Evolutionary conservation across 2,329 filamentous ascomycete species (phyloP).

Genomic region (Xylaria sp.): DNA sequence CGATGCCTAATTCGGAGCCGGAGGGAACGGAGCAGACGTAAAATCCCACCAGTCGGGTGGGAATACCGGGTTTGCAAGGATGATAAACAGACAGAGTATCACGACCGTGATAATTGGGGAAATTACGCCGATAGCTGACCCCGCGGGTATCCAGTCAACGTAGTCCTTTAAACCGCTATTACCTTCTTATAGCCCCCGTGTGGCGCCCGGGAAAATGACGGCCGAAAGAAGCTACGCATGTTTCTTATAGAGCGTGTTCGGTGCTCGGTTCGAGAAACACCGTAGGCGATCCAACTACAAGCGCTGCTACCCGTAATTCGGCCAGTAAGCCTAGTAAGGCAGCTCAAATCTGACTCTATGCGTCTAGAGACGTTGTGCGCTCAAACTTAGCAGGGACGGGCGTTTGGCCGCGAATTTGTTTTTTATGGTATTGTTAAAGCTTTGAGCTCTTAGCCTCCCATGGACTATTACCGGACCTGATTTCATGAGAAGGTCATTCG

Average conservation of each 20-base stretch:
- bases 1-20: constrained; percentile 34
- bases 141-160: neutral
- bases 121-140: neutral
- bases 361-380: neutral
- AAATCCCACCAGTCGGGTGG: constrained; percentile 38
- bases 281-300: neutral
- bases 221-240: constrained; percentile 3
- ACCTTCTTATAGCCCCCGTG: neutral
- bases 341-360: neutral
- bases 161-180: neutral
- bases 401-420: too few relatives aligned
- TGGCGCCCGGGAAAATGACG: constrained; percentile 13
- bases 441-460: too few relatives aligned
- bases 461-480: too few relatives aligned
- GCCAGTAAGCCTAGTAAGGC: too few relatives aligned
- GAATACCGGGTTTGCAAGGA: constrained; percentile 3
- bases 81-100: neutral
- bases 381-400: neutral
- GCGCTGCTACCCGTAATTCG: neutral
- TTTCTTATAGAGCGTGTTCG: neutral
- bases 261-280: neutral
- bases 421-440: too few relatives aligned
- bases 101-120: neutral
- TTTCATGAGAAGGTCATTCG: too few relatives aligned
- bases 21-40: constrained; percentile 25